Evolutionary conservation across 83 land plant species (phyloP).

Genomic region (Picea abies): DNA sequence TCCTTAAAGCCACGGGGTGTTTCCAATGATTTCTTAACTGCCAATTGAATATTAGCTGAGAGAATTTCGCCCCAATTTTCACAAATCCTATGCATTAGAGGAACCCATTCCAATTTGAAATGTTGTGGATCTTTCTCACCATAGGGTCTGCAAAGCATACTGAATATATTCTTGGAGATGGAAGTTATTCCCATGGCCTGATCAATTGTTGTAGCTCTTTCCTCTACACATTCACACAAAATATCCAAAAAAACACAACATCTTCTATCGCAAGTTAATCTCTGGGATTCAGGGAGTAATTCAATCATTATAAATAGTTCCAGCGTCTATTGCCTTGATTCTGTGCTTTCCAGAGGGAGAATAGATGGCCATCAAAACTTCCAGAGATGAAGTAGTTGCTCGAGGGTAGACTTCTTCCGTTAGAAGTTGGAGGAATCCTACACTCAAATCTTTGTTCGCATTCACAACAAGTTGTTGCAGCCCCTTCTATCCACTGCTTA

Average conservation of each 20-base stretch:
- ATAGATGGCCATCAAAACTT: slow-evolving; percentile 27
- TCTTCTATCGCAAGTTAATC: slow-evolving; percentile 23
- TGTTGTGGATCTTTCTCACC: too few species aligned
- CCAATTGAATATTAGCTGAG: too few species aligned
- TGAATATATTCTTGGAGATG: slow-evolving; percentile 37
- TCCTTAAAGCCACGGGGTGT: too few species aligned
- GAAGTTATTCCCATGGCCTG: slow-evolving; percentile 47
- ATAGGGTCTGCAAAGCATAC: neutral
- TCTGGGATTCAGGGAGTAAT: slow-evolving; percentile 29
- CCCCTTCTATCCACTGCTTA: slow-evolving; percentile 25
- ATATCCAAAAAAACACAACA: slow-evolving; percentile 27
- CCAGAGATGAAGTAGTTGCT: slow-evolving; percentile 35
- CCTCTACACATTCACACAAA: slow-evolving; percentile 49
- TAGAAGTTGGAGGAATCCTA: slow-evolving; percentile 38
- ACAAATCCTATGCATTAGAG: too few species aligned
- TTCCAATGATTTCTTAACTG: too few species aligned
- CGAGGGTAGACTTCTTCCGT: slow-evolving; percentile 34
- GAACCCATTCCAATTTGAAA: too few species aligned
- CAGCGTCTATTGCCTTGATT: slow-evolving; percentile 39
- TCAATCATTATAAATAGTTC: slow-evolving; percentile 41
- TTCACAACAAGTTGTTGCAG: slow-evolving; percentile 11
- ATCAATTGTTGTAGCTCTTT: slow-evolving; percentile 29
- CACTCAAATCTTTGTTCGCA: slow-evolving; percentile 23
- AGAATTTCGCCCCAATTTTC: too few species aligned
- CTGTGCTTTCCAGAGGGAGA: slow-evolving; percentile 33